Conservation (phyloP, 2,329 filamentous ascomycete species). For the Trichophyton simii region DNA sequence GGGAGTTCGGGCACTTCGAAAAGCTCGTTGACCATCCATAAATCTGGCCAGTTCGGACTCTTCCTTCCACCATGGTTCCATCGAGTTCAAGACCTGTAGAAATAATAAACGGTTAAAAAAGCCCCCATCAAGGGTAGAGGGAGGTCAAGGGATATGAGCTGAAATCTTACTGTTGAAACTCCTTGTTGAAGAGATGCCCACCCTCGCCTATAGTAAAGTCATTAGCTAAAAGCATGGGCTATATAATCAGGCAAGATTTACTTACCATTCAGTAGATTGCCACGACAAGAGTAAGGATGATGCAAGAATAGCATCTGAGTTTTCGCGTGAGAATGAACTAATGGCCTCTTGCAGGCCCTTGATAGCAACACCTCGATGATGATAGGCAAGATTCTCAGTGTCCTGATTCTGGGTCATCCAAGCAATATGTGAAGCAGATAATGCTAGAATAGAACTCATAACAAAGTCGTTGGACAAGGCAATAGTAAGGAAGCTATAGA, state of each 20-base stretch:
- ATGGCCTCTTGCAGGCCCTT: constrained; percentile 84
- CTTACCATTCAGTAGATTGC: constrained; percentile 93
- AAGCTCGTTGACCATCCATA: constrained; percentile 29
- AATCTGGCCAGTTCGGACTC: constrained; percentile 53
- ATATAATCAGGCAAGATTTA: constrained; percentile 13
- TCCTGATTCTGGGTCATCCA: constrained; percentile 77
- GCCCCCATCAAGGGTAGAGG: constrained; percentile 4
- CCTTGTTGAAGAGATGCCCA: constrained; percentile 91
- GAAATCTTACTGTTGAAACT: constrained; percentile 61
- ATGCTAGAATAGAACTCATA: constrained; percentile 82
- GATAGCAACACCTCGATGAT: constrained; percentile 74
- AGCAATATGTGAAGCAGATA: constrained; percentile 89
- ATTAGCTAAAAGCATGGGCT: constrained; percentile 16
- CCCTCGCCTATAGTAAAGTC: constrained; percentile 51
- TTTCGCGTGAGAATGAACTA: constrained; percentile 67
- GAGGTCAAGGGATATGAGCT: neutral
- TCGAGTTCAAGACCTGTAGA: constrained; percentile 66
- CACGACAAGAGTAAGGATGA: constrained; percentile 86
- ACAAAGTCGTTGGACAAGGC: constrained; percentile 74
- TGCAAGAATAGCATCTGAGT: constrained; percentile 81
- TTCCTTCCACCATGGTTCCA: constrained; percentile 75
- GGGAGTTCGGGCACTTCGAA: constrained; percentile 25
- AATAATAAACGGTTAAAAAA: constrained; percentile 17
- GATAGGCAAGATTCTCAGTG: constrained; percentile 76
- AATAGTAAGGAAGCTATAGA: constrained; percentile 61